Evolutionary conservation across 345 rosid genomes (phyloP).

Genomic region (Lenwebbia sp.): DNA sequence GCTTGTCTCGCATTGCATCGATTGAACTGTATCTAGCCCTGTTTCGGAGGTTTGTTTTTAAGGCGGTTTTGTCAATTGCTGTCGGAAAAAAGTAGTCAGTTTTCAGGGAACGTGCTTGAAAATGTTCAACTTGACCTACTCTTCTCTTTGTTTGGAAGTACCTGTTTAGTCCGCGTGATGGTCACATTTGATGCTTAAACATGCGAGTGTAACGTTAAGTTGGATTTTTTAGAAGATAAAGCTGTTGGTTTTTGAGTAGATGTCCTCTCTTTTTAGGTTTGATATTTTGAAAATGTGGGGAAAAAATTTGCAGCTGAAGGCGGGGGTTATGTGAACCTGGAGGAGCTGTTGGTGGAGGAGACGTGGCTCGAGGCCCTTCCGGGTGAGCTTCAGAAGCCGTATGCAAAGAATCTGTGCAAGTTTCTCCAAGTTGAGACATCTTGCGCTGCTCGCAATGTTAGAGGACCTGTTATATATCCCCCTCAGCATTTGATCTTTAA

Average conservation of each 20-base stretch:
- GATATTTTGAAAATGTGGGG: not conserved
- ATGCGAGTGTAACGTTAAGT: not conserved
- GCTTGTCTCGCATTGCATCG: not conserved
- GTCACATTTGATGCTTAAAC: not conserved
- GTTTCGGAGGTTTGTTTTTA: not conserved
- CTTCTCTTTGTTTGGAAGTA: not conserved
- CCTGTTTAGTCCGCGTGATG: not conserved
- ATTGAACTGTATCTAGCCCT: accelerated
- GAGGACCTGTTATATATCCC: conserved; percentile 39
- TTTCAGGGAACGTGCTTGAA: not conserved
- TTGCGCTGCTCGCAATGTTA: not conserved
- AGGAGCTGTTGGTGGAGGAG: conserved; percentile 77
- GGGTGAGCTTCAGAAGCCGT: conserved; percentile 60
- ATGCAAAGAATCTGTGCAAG: conserved; percentile 42
- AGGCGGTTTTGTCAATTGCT: not conserved
- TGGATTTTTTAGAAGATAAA: not conserved
- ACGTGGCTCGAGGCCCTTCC: conserved; percentile 69
- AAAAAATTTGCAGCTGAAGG: conserved; percentile 12
- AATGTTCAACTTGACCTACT: not conserved
- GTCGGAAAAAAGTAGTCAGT: not conserved
- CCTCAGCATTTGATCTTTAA: conserved; percentile 78
- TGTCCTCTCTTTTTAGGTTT: not conserved
- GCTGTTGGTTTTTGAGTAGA: not conserved
- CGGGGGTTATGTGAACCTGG: conserved; percentile 38
- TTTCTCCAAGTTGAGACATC: conserved; percentile 52